A percentile compares a stretch with the other conserved stretches of the same genome.
Evolutionary conservation across 2,329 filamentous ascomycete species (phyloP).

Genomic region (Clarireedia sp.): DNA sequence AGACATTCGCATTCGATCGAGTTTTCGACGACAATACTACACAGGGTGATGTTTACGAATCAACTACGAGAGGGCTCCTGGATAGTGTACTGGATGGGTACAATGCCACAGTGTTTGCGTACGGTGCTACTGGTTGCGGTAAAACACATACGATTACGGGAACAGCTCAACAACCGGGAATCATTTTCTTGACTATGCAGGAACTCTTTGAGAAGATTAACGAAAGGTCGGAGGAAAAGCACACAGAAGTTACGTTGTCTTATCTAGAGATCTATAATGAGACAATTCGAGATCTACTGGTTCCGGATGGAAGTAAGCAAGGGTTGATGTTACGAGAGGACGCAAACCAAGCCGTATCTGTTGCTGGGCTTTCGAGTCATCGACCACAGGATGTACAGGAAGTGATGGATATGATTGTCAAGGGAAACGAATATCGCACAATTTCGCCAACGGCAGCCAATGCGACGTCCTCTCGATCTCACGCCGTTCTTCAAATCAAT

Average conservation of each 20-base stretch:
- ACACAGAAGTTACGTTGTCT: conserved; percentile 82
- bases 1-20: conserved; percentile 92
- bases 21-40: conserved; percentile 94
- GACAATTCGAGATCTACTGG: conserved; percentile 88
- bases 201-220: conserved; percentile 93
- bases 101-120: conserved; percentile 97
- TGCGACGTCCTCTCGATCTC: conserved; percentile 91
- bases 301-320: conserved; percentile 70
- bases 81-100: conserved; percentile 95
- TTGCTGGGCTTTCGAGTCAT: conserved; percentile 84
- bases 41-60: conserved; percentile 90
- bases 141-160: conserved; percentile 98
- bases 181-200: conserved; percentile 99
- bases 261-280: conserved; percentile 99
- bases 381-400: conserved; percentile 85
- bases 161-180: conserved; percentile 84
- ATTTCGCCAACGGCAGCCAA: conserved; percentile 97
- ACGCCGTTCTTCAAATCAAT: conserved; percentile 96
- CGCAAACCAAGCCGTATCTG: conserved; percentile 84
- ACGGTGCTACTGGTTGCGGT: conserved; percentile 94
- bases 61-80: conserved; percentile 80
- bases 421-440: conserved; percentile 87
- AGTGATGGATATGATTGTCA: conserved; percentile 98
- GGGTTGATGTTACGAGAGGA: conserved; percentile 92
- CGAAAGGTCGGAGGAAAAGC: conserved; percentile 79